Evolutionary conservation across 1,284 basidiomycete species (phyloP), one percentile per base, ranked within the genome.

Genomic region (Puccinia hordei): DNA sequence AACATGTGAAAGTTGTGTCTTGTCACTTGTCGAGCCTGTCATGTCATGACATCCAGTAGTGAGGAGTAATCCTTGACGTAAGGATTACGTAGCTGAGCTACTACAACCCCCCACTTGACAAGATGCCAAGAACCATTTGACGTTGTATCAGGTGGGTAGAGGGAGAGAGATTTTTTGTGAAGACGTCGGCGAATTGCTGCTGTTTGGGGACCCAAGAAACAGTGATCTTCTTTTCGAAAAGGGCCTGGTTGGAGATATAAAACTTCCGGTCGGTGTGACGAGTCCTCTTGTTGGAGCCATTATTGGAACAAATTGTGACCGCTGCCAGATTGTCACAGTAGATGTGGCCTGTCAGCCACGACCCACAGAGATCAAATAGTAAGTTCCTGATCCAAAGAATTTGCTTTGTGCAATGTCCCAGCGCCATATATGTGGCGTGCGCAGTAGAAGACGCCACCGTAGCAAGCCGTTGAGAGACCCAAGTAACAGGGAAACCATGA

Each of bases 381-480:
- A n/a, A n/a, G n/a, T n/a, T n/a, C n/a, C n/a, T n/a, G n/a, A n/a
- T n/a, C n/a, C n/a, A n/a, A n/a, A n/a, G n/a, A n/a, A n/a, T n/a
- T n/a, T n/a, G n/a, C n/a, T n/a, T n/a, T n/a, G n/a, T n/a, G n/a
- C n/a, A n/a, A n/a, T n/a, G n/a, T n/a, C n/a, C n/a, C n/a, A n/a
- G n/a, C n/a, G n/a, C n/a, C n/a, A n/a, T n/a, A n/a, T n/a, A n/a
- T n/a, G n/a, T n/a, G n/a, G n/a, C n/a, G n/a, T n/a, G n/a, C n/a
- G n/a, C n/a, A n/a, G n/a, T n/a, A n/a, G 74, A 77, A 33, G 27
- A 61, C 22, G 61, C 74, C 30, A 75, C 57, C 3, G 30, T 61
- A 1, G 73, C 57, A 6, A 59, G 73, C 27, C 73, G 30, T n/a
- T 65, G 41, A 22, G 59, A 75, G 1, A n/a, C 30, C 73, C 73